phyloP scores from a whole-genome alignment of 257 asterid species.

The Fraxinus excelsior region DNA sequence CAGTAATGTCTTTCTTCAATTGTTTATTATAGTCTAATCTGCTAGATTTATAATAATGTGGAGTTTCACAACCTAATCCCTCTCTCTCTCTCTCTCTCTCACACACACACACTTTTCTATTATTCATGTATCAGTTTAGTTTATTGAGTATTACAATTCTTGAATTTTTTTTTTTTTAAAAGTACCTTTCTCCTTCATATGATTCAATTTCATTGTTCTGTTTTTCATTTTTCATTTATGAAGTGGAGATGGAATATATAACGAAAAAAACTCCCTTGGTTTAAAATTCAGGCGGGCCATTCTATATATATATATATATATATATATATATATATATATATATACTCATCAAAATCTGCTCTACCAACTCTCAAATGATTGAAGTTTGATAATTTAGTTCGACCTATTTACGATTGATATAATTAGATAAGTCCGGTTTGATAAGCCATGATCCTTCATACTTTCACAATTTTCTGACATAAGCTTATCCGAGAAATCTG shows the following conservation, averaged over 20 bases:
- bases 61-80: too few relatives aligned
- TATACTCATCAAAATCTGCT: neutral
- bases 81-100: neutral
- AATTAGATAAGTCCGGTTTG: neutral
- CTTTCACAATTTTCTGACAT: neutral
- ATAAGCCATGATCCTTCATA: neutral
- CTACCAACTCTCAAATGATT: neutral
- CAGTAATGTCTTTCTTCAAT: conserved; percentile 14
- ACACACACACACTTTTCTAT: conserved; percentile 1
- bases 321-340: neutral
- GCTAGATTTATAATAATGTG: too few relatives aligned
- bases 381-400: neutral
- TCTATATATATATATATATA: too few relatives aligned
- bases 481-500: conserved; percentile 11
- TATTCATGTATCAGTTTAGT: conserved; percentile 6
- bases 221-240: neutral
- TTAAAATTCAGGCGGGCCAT: neutral
- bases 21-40: conserved; percentile 11
- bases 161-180: neutral
- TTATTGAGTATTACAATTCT: neutral
- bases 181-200: neutral
- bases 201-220: neutral
- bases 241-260: neutral
- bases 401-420: neutral
- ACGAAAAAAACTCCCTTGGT: neutral